phyloP scores from a whole-genome alignment of 495 filamentous ascomycete genomes.

The Penicillium parvum region DNA sequence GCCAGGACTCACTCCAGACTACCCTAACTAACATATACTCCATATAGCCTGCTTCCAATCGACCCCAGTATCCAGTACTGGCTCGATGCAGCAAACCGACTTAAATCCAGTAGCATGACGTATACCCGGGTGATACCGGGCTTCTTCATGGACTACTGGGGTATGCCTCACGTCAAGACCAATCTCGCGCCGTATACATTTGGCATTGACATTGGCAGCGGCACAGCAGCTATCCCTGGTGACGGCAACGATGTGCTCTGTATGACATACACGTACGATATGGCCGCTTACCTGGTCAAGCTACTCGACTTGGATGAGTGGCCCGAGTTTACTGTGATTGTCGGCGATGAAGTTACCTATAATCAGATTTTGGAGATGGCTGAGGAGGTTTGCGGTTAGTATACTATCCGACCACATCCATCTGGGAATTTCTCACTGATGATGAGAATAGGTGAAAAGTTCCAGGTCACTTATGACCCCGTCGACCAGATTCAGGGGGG shows the following conservation, averaged over 20 bases:
- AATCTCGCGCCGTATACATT: conserved; percentile 37
- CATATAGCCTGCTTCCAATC: conserved; percentile 24
- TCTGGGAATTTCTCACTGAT: neutral
- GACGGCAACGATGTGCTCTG: conserved; percentile 42
- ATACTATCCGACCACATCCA: neutral
- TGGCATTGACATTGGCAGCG: conserved; percentile 43
- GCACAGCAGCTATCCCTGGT: conserved; percentile 49
- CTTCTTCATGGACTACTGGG: conserved; percentile 55
- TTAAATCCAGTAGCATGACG: conserved; percentile 33
- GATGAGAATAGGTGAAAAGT: conserved; percentile 39
- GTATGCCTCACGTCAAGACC: conserved; percentile 41
- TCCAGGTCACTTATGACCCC: conserved; percentile 45
- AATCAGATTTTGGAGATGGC: conserved; percentile 43
- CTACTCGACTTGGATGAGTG: conserved; percentile 43
- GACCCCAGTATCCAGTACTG: conserved; percentile 35
- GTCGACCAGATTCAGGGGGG: conserved; percentile 43
- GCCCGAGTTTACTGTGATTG: conserved; percentile 38
- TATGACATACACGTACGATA: conserved; percentile 52
- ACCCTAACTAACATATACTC: neutral
- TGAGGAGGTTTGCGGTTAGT: conserved; percentile 44
- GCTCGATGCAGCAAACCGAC: conserved; percentile 28
- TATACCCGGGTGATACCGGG: conserved; percentile 48
- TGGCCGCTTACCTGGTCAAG: conserved; percentile 47
- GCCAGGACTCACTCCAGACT: neutral
- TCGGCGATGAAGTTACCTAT: conserved; percentile 46